A percentile compares a stretch with the other conserved stretches of the same genome.
These are phyloP conservation scores for Cephalotrichum gorgonifer DNA, from an alignment of 2,329 filamentous ascomycete species.

Conservation along the genomic window DNA sequence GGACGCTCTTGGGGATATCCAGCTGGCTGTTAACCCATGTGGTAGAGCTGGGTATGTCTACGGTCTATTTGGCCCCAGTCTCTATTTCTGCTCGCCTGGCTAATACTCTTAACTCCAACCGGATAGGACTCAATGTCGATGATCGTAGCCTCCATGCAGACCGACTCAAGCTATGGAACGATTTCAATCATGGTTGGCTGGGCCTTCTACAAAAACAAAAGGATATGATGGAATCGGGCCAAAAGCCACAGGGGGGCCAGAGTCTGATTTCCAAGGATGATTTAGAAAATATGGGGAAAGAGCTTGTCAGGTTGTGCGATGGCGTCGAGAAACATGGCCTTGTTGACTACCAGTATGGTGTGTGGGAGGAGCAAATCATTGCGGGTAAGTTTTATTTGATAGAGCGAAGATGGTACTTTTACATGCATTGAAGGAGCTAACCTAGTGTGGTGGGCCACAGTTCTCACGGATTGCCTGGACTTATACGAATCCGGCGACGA, in stretches of 20 bases:
- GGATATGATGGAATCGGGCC: conserved; percentile 20
- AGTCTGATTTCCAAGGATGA: conserved; percentile 57
- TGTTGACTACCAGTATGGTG: conserved; percentile 94
- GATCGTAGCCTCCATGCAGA: conserved; percentile 29
- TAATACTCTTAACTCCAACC: background rate
- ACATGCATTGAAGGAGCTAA: background rate
- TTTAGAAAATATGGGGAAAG: conserved; percentile 70
- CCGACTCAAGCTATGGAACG: conserved; percentile 77
- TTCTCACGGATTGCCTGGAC: conserved; percentile 31
- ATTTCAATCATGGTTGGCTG: conserved; percentile 69
- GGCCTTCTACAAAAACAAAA: conserved; percentile 5
- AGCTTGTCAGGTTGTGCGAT: conserved; percentile 75
- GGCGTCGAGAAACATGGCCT: conserved; percentile 82
- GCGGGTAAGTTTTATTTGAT: conserved; percentile 47
- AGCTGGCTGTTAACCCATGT: conserved; percentile 47
- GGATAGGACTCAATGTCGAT: conserved; percentile 9
- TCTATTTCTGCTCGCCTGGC: background rate
- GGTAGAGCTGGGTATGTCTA: conserved; percentile 39
- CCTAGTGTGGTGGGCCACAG: background rate
- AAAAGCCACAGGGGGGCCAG: conserved; percentile 45
- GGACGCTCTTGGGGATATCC: conserved; percentile 41
- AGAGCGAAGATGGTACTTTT: background rate
- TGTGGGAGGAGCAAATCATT: conserved; percentile 90
- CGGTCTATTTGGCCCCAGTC: background rate
- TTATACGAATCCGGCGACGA: conserved; percentile 30